These are phyloP conservation scores for Naganishia randhawae DNA, from an alignment of 768 basidiomycete genomes.

Conservation along the genomic window DNA sequence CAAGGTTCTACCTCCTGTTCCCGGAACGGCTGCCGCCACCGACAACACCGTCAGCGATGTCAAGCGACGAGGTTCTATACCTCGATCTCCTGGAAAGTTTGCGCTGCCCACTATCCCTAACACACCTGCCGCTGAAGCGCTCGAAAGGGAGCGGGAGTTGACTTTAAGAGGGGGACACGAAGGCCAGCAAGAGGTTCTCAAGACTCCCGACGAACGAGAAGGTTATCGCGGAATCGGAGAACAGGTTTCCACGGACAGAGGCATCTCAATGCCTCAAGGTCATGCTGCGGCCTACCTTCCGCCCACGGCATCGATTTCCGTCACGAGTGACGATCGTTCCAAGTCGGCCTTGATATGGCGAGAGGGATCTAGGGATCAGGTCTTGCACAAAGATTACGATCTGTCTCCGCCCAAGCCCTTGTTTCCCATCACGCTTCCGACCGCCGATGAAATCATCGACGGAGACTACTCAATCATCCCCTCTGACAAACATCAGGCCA, in stretches of 20 bases:
- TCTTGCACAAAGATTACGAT: conserved; percentile 18
- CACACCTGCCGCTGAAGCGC: conserved; percentile 17
- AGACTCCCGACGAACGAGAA: not conserved
- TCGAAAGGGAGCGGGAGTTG: conserved; percentile 17
- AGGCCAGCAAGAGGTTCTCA: not conserved
- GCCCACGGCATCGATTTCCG: not conserved
- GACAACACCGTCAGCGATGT: not conserved
- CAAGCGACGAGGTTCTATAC: conserved; percentile 23
- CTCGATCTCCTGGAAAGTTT: conserved; percentile 26
- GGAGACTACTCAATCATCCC: conserved; percentile 19
- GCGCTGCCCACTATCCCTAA: conserved; percentile 24
- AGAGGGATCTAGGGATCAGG: conserved; percentile 10
- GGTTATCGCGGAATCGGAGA: conserved; percentile 9
- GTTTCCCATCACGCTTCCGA: conserved; percentile 17
- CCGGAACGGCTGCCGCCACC: not conserved
- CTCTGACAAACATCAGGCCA: not conserved
- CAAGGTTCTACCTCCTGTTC: conserved; percentile 27
- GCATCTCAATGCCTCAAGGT: conserved; percentile 3
- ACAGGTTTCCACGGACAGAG: not conserved
- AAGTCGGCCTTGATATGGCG: conserved; percentile 16
- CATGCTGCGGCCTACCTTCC: conserved; percentile 7
- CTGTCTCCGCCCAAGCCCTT: conserved; percentile 12
- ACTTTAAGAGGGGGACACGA: conserved; percentile 6
- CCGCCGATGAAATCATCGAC: not conserved
- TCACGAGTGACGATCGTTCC: conserved; percentile 8